Evolutionary conservation across 441 rosid species (phyloP), one percentile per base, ranked within the genome.

Genomic region (Omphalea diandra): DNA sequence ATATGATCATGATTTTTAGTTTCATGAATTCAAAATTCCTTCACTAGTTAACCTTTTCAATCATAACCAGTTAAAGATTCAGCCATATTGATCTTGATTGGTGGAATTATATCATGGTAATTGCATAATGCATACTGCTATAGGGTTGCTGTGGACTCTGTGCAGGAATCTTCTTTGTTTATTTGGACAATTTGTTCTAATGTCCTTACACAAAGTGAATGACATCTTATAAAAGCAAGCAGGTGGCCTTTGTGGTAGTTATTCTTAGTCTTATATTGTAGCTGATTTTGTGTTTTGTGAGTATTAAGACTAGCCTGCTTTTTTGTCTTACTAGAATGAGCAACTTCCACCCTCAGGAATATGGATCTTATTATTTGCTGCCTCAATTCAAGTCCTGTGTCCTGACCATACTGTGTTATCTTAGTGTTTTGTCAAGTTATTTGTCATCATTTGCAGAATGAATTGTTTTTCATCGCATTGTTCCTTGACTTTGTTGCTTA

Each of bases 161-260:
- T 56, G 36, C 18, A 4, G 7, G 33, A 27, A 17, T 29, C 24
- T 11, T 24, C 22, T 18, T 38, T 61, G 29, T 29, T 11, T 24
- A 15, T 18, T 38, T 61, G 29, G 7, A 36, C 6, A 9, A 38
- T 38, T 20, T 61, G 18, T 3, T 9, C 47, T 22, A 0, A 6
- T 61, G 33, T 62, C 65, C 55, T 36, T 5, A 11, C 22, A 15
- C 40, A 33, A 58, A 58, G 20, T 58, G 63, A 33, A 58, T n/a
- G 32, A 7, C 0, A 17, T 20, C 50, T 29, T 2, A 18, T 9
- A 43, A 53, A 33, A 32, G 44, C 65, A 35, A 15, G 24, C 56
- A 60, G 40, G 20, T 22, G 31, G 60, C 35, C 26, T 65, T 63
- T 69, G 55, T 64, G 46, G 55, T 63, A 29, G 17, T 14, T 26